Percentiles rank a stretch among this genome's conserved stretches.
These are phyloP conservation scores for Schizochytrium sp. DNA, from an alignment of 108 stramenopile genomes.

Conservation along the genomic window DNA sequence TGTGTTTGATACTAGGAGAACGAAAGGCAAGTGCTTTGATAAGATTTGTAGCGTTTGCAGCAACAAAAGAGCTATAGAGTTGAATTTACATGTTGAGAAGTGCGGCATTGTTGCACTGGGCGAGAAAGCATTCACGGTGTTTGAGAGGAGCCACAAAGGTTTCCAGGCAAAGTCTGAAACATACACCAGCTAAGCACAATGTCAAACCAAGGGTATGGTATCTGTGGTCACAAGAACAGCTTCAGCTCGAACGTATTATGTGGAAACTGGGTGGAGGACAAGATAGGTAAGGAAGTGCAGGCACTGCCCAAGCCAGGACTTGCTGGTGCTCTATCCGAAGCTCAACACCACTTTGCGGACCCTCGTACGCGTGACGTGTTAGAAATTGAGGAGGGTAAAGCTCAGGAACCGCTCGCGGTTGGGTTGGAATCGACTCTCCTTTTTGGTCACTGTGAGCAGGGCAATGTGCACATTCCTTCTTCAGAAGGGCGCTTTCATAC, in stretches of 20 bases:
- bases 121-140: too few relatives aligned
- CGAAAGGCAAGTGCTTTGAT: too few relatives aligned
- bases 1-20: too few relatives aligned
- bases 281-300: background rate
- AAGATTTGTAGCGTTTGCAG: too few relatives aligned
- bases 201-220: constrained; percentile 32
- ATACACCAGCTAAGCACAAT: background rate
- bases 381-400: background rate
- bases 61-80: too few relatives aligned
- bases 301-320: background rate
- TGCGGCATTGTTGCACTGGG: too few relatives aligned
- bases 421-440: constrained; percentile 13
- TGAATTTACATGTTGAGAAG: too few relatives aligned
- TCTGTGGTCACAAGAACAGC: constrained; percentile 40
- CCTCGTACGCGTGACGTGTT: background rate
- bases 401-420: background rate
- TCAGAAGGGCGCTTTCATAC: constrained; percentile 35
- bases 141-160: too few relatives aligned
- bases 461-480: constrained; percentile 5
- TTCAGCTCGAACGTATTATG: background rate
- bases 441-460: constrained; percentile 49
- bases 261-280: constrained; percentile 58
- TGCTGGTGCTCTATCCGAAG: background rate
- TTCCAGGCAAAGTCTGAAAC: too few relatives aligned
- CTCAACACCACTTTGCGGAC: constrained; percentile 10